Evolutionary conservation across 768 basidiomycete species (phyloP).

Genomic region (Tephrocybe sp.): DNA sequence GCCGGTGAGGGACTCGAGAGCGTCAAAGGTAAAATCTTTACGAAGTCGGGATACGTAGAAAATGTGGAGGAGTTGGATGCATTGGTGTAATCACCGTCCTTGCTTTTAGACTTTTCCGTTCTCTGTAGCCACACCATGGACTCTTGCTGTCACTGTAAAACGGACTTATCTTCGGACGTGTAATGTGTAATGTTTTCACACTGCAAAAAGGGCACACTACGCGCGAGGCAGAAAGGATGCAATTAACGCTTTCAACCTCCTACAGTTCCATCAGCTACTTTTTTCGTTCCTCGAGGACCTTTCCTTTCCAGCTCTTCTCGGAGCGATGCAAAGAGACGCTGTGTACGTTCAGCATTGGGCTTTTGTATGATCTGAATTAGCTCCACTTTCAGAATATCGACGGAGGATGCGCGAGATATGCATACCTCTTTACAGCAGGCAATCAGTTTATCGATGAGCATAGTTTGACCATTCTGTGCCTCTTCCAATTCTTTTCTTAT

Average conservation of each 20-base stretch:
- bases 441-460: constrained; percentile 81
- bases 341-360: constrained; percentile 82
- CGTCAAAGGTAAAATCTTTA: constrained; percentile 75
- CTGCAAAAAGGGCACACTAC: not conserved
- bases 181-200: constrained; percentile 14
- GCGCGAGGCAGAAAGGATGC: not conserved
- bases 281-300: constrained; percentile 42
- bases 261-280: constrained; percentile 40
- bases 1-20: constrained; percentile 87
- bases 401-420: not conserved
- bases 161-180: constrained; percentile 7
- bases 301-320: constrained; percentile 83
- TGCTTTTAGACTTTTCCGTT: constrained; percentile 1
- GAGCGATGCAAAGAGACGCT: constrained; percentile 74
- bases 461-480: constrained; percentile 73
- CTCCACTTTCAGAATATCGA: constrained; percentile 13
- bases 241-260: constrained; percentile 34
- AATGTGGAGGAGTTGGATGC: constrained; percentile 69
- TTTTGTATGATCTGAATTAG: constrained; percentile 40
- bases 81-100: constrained; percentile 29
- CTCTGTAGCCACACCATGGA: constrained; percentile 11
- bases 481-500: constrained; percentile 77
- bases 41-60: constrained; percentile 69
- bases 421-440: constrained; percentile 86
- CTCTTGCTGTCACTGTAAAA: not conserved